Percentiles rank a stretch among this genome's conserved stretches.
These are phyloP conservation scores for Saturnispora dispora DNA, from an alignment of 805 yeast genomes.

Conservation along the genomic window DNA sequence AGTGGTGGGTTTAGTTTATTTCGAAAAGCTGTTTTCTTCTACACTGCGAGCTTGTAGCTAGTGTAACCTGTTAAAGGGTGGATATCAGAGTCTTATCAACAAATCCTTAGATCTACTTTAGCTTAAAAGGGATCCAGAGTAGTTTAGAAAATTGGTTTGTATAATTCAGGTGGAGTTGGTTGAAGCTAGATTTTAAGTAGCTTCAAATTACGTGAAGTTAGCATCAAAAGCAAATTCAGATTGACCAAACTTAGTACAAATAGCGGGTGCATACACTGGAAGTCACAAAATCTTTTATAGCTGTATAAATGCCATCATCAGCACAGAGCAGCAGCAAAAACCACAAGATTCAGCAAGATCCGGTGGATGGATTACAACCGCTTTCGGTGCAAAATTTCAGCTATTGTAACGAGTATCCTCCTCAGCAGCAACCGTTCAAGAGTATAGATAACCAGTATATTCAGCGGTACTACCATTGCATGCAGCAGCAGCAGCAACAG, in stretches of 20 bases:
- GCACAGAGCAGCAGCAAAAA: neutral
- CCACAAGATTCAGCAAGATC: neutral
- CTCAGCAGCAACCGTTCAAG: neutral
- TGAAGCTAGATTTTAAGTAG: too few species aligned
- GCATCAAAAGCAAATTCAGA: too few species aligned
- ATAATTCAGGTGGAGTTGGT: too few species aligned
- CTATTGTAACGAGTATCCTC: neutral
- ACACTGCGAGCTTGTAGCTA: too few species aligned
- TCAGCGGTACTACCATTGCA: neutral
- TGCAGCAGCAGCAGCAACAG: neutral
- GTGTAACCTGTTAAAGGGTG: too few species aligned
- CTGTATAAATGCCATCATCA: neutral
- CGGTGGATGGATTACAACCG: neutral
- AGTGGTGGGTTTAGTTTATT: neutral
- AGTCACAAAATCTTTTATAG: neutral
- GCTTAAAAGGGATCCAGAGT: too few species aligned
- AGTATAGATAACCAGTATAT: neutral
- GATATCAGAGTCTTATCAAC: too few species aligned
- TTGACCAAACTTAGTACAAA: too few species aligned
- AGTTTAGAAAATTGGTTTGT: too few species aligned
- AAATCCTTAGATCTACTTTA: too few species aligned
- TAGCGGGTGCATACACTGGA: neutral
- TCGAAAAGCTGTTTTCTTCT: too few species aligned
- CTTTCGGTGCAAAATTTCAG: neutral
- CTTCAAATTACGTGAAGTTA: too few species aligned